Conservation (phyloP, 257 asterid genomes). For the Dorcoceras hygrometricum region DNA sequence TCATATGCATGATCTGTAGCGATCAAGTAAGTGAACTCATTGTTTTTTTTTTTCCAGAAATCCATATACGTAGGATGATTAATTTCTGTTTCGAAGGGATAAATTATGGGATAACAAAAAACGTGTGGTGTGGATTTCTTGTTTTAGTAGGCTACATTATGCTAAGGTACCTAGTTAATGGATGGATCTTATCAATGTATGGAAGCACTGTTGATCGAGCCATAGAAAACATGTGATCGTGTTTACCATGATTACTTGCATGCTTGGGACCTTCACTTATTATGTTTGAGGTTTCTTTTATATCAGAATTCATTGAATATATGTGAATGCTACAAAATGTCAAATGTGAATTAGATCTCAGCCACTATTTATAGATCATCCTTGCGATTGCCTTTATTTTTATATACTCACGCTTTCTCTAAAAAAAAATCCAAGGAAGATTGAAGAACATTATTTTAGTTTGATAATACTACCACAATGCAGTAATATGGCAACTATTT, state of each 20-base stretch:
- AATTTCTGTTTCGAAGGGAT: not conserved
- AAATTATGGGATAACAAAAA: not conserved
- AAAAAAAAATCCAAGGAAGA: no score
- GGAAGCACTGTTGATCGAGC: not conserved
- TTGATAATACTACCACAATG: not conserved
- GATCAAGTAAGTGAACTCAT: conserved; percentile 1
- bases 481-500: no score
- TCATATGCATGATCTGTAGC: conserved; percentile 21
- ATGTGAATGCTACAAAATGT: no score
- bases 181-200: not conserved
- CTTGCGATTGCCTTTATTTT: conserved; percentile 2
- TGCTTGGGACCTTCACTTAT: conserved; percentile 24
- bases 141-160: not conserved
- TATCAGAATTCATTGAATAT: not conserved
- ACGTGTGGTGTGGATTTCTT: not conserved
- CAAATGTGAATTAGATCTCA: not conserved
- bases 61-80: conserved; percentile 15
- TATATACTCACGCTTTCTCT: not conserved
- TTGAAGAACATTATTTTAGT: not conserved
- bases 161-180: not conserved
- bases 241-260: conserved; percentile 19
- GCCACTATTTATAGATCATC: not conserved
- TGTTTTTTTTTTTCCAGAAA: not conserved
- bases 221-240: conserved; percentile 6
- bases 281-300: conserved; percentile 20